Evolutionary conservation across 2,329 filamentous ascomycete genomes (phyloP).

Genomic region (Helminthosporium solani): DNA sequence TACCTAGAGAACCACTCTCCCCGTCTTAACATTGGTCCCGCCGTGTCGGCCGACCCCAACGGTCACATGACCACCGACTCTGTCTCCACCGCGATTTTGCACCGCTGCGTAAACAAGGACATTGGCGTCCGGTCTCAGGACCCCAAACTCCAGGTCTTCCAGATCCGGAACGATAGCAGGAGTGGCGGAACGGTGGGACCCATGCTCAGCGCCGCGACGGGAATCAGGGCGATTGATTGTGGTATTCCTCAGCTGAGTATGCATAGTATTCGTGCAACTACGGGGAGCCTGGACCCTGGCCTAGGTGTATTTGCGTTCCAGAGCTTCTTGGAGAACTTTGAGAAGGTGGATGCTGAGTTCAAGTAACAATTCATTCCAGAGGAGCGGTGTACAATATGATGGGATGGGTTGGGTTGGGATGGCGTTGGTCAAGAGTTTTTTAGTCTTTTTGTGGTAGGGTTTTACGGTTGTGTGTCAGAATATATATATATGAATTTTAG

Average conservation of each 20-base stretch:
- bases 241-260: slow-evolving; percentile 91
- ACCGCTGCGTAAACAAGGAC: slow-evolving; percentile 66
- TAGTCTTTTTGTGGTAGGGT: no score
- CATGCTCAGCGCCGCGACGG: slow-evolving; percentile 77
- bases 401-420: neutral
- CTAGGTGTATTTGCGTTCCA: slow-evolving; percentile 86
- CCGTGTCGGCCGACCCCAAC: slow-evolving; percentile 78
- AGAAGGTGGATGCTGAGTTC: slow-evolving; percentile 81
- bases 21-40: slow-evolving; percentile 82
- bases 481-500: no score
- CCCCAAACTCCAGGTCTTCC: slow-evolving; percentile 81
- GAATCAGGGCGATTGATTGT: slow-evolving; percentile 80
- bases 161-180: slow-evolving; percentile 89
- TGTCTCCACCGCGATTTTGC: slow-evolving; percentile 77
- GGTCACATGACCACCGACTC: slow-evolving; percentile 96
- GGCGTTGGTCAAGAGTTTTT: no score
- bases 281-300: slow-evolving; percentile 80
- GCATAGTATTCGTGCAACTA: slow-evolving; percentile 90
- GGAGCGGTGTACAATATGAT: neutral
- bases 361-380: neutral
- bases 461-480: no score
- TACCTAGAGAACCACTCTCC: slow-evolving; percentile 88
- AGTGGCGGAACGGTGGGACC: slow-evolving; percentile 95
- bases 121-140: slow-evolving; percentile 47
- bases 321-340: slow-evolving; percentile 84